Evolutionary conservation across 257 asterid genomes (phyloP).

Genomic region (Ballota nigra): DNA sequence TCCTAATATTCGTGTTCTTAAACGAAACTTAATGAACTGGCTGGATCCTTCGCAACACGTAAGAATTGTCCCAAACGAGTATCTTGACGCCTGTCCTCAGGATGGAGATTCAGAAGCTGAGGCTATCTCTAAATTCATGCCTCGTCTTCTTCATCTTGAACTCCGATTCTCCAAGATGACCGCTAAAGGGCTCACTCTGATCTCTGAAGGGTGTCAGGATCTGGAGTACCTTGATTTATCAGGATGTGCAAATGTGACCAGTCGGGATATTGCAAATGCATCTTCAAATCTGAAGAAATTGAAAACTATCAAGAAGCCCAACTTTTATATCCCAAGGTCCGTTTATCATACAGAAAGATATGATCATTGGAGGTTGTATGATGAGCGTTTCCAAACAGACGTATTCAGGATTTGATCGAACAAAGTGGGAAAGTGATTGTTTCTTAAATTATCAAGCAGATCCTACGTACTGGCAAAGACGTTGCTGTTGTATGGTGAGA

Average conservation of each 20-base stretch:
- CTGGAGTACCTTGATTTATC: conserved; percentile 68
- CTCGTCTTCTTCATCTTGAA: conserved; percentile 65
- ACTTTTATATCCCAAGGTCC: conserved; percentile 65
- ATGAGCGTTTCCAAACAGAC: conserved; percentile 79
- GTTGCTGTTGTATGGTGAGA: background rate
- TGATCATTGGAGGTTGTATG: conserved; percentile 82
- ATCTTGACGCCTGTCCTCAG: conserved; percentile 75
- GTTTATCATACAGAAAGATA: conserved; percentile 60
- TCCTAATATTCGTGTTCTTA: conserved; percentile 41
- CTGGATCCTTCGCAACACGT: conserved; percentile 64
- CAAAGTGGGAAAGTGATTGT: background rate
- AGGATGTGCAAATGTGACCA: conserved; percentile 65
- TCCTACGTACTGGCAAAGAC: background rate
- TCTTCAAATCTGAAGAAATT: conserved; percentile 51
- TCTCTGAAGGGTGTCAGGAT: conserved; percentile 60
- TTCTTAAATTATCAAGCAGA: background rate
- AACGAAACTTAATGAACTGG: conserved; percentile 73
- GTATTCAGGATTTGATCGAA: conserved; percentile 64
- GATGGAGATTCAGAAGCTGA: conserved; percentile 85
- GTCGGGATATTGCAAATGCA: conserved; percentile 61
- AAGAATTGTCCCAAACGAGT: conserved; percentile 54
- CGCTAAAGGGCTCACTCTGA: conserved; percentile 58
- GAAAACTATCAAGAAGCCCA: conserved; percentile 62
- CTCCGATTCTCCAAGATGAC: conserved; percentile 63
- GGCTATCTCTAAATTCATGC: conserved; percentile 71